Conservation (phyloP, 2,329 filamentous ascomycete species). For the Colletotrichum australisinense region DNA sequence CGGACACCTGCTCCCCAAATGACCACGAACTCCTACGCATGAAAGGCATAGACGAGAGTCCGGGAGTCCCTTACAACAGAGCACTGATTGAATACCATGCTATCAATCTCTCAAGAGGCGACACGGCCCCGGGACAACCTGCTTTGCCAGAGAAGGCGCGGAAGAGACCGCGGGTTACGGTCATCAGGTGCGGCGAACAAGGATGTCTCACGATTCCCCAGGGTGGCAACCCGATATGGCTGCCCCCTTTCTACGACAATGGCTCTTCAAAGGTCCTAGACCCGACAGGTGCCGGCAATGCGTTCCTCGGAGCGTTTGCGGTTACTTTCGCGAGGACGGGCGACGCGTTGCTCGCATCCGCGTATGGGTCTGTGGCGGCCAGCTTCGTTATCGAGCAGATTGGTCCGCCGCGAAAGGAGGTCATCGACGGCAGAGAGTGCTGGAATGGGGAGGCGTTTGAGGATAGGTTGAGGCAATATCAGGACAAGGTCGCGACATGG, state of each 20-base stretch:
- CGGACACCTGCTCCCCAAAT: not conserved
- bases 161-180: not conserved
- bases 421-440: not conserved
- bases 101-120: not conserved
- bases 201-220: conserved; percentile 1
- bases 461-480: conserved; percentile 3
- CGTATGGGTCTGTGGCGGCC: conserved; percentile 25
- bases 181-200: conserved; percentile 10
- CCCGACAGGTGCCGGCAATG: conserved; percentile 10
- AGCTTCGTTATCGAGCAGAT: conserved; percentile 28
- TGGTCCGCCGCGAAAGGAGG: conserved; percentile 9
- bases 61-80: not conserved
- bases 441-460: conserved; percentile 31
- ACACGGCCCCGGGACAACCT: not conserved
- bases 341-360: conserved; percentile 16
- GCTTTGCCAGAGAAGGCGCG: accelerated
- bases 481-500: not conserved
- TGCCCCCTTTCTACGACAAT: conserved; percentile 15
- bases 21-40: not conserved
- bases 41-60: not conserved
- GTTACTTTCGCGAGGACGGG: not conserved
- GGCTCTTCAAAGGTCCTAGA: not conserved
- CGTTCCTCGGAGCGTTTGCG: conserved; percentile 19
- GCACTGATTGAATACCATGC: not conserved
- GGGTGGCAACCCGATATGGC: not conserved